These are phyloP conservation scores for Saturnispora sanitii DNA, from an alignment of 805 yeast genomes.

Conservation along the genomic window DNA sequence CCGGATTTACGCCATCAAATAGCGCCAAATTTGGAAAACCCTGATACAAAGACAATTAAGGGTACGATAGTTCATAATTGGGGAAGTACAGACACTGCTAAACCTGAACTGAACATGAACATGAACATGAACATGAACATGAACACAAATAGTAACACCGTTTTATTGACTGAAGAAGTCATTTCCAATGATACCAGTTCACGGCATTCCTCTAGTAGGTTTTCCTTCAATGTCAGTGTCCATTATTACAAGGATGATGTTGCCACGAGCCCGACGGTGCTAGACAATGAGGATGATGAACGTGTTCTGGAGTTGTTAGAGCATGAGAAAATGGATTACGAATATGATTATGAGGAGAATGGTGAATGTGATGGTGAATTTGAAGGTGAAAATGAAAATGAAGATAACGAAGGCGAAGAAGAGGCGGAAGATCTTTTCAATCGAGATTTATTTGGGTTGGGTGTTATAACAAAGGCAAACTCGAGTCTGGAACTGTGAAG, in stretches of 20 bases:
- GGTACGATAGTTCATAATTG: not conserved
- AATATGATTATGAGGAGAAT: too few species aligned
- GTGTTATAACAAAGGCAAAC: slow-evolving; percentile 26
- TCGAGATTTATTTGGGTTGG: slow-evolving; percentile 26
- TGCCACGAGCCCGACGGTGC: not conserved
- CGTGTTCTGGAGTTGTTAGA: slow-evolving; percentile 9
- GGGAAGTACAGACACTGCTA: too few species aligned
- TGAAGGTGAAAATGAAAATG: not conserved
- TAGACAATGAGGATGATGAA: not conserved
- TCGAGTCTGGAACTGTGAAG: slow-evolving; percentile 35
- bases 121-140: too few species aligned
- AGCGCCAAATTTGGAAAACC: not conserved
- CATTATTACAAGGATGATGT: slow-evolving; percentile 7
- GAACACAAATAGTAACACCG: too few species aligned
- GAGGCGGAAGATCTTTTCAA: slow-evolving; percentile 20
- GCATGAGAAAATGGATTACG: too few species aligned
- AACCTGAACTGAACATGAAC: too few species aligned
- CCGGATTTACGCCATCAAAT: slow-evolving; percentile 6
- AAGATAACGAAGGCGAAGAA: not conserved
- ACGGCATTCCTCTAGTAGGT: not conserved
- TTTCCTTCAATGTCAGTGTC: slow-evolving; percentile 7
- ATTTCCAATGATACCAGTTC: not conserved
- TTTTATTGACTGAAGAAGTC: not conserved
- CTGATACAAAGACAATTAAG: not conserved
- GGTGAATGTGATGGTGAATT: too few species aligned